Evolutionary conservation across 352 stramenopile species (phyloP), one percentile per base, ranked within the genome.

Genomic region (Pythium utonaiense): DNA sequence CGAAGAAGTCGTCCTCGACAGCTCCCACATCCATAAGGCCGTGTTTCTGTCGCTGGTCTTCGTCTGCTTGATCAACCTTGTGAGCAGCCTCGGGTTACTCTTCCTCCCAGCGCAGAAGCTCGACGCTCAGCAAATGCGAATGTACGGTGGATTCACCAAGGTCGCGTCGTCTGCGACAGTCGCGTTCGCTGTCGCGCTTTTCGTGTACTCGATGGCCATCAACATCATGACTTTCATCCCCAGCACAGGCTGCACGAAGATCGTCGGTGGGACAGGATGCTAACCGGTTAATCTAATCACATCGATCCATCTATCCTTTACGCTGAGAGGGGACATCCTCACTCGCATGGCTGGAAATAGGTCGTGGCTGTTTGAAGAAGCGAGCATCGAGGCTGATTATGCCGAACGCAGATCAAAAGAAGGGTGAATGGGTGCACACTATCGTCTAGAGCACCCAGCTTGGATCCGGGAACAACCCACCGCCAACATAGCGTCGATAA

Each of bases 31-130:
- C 5, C 74, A 69, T 19, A 67, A 63, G 50, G 64, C 77, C 17
- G 73, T 89, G n/a, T 40, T 82, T 13, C 42, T 75, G 25, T 80
- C 74, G 40, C 66, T 81, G 10, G 62, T 83, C 28, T 60, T 86
- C 36, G 78, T 73, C 33, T 87, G 75, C 31, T 68, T 54, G 2
- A 62, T 89, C 3, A 89, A 87, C 44, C 55, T 70, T 24, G 45
- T 89, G 36, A 71, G 74, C 0, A 73, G 69, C 38, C 34, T 83
- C 13, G 80, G 73, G 6, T 66, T 89, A 9, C 76, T 56, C 33
- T 65, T 66, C 57, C 40, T 71, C 30, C 64, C 64, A 19, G 50
- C 17, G 25, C 64, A 71, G 50, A 71, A 71, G 60, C 49, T 71
- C 8, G 64, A 71, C 28, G 64, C 64, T 3, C 64, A 71, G 51